Conservation (phyloP, 2,329 filamentous ascomycete species). For the Leptosphaerulina australis region DNA sequence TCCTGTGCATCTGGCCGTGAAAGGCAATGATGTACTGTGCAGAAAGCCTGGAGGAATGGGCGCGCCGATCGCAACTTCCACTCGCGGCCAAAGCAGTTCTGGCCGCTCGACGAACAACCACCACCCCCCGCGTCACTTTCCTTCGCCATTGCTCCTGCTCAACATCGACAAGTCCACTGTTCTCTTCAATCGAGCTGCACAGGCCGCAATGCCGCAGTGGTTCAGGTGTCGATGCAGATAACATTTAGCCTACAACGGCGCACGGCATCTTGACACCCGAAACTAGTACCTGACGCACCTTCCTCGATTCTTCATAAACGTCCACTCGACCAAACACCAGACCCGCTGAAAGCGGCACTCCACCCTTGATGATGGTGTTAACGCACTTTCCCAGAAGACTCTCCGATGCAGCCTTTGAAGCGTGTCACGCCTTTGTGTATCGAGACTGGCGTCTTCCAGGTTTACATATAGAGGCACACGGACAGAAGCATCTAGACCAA, state of each 20-base stretch:
- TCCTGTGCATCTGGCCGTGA: conserved; percentile 4
- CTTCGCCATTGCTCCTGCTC: neutral
- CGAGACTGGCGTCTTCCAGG: conserved; percentile 7
- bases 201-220: neutral
- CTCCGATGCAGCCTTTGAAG: neutral
- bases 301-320: conserved; percentile 9
- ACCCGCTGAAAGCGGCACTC: neutral
- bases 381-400: conserved; percentile 1
- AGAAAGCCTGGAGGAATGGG: conserved; percentile 8
- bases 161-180: neutral
- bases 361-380: conserved; percentile 1
- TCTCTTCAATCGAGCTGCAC: neutral
- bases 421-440: neutral
- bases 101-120: conserved; percentile 1
- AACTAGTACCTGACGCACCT: conserved; percentile 6
- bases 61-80: conserved; percentile 15
- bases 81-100: conserved; percentile 8
- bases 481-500: conserved; percentile 10
- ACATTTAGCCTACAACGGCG: conserved; percentile 1
- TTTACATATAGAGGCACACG: neutral
- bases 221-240: neutral
- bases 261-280: conserved; percentile 9
- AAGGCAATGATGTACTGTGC: conserved; percentile 13
- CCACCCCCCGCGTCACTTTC: conserved; percentile 7
- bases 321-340: conserved; percentile 4